phyloP scores from a whole-genome alignment of 2,329 filamentous ascomycete species.

The Colletotrichum somersetense region DNA sequence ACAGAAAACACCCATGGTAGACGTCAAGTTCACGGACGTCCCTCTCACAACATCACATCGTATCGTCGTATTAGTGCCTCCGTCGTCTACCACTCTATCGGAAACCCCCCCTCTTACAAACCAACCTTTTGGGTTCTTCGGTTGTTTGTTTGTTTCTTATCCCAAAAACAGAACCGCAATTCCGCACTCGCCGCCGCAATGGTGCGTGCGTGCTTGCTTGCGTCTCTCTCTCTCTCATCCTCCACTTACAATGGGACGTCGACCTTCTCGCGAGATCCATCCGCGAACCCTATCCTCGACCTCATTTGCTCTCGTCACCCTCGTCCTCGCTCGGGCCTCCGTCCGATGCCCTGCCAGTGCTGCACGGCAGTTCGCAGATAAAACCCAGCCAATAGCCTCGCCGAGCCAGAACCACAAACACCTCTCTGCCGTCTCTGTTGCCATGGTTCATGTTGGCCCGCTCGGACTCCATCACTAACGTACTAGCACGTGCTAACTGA shows the following conservation, averaged over 20 bases:
- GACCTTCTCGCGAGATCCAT: conserved; percentile 21
- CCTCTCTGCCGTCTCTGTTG: neutral
- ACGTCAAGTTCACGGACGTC: no score
- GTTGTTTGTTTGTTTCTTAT: neutral
- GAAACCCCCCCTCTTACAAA: neutral
- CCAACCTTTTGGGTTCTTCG: no score
- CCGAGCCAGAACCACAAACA: neutral
- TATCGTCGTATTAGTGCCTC: neutral
- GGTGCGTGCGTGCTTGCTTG: no score
- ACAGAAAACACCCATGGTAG: no score
- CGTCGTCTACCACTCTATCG: neutral
- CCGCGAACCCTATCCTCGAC: no score
- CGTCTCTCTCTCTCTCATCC: neutral
- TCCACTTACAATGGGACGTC: conserved; percentile 16
- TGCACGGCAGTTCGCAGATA: no score
- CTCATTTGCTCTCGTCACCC: neutral
- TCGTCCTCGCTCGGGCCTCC: conserved; percentile 22
- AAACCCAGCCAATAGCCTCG: no score
- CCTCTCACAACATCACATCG: neutral
- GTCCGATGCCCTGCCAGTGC: neutral
- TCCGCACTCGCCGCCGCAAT: no score
- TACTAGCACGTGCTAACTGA: no score
- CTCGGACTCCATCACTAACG: neutral
- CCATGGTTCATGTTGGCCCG: neutral
- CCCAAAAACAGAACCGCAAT: neutral